Percentiles rank a stretch among this genome's conserved stretches.
These are phyloP conservation scores for Citropsis articulata DNA, from an alignment of 345 rosid genomes.

Conservation along the genomic window DNA sequence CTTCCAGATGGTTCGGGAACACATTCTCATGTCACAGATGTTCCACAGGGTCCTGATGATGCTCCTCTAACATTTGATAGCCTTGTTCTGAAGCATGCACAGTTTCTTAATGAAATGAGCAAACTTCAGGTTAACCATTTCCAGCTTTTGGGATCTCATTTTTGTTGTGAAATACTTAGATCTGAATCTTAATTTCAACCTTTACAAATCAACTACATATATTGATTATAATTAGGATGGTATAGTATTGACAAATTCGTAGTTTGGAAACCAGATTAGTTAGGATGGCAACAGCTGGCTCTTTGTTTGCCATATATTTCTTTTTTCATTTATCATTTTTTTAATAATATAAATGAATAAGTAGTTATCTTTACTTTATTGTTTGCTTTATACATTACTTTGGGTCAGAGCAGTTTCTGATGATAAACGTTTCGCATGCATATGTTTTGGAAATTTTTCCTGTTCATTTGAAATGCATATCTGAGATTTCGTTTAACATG, in stretches of 20 bases:
- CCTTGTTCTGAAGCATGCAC: slow-evolving; percentile 82
- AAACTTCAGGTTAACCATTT: slow-evolving; percentile 71
- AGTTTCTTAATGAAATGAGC: slow-evolving; percentile 79
- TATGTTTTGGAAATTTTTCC: background rate
- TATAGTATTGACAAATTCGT: background rate
- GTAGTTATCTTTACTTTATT: background rate
- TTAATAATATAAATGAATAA: background rate
- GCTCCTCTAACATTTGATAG: slow-evolving; percentile 72
- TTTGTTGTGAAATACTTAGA: background rate
- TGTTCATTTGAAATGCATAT: background rate
- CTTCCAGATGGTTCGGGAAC: slow-evolving; percentile 57
- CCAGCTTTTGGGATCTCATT: slow-evolving; percentile 6
- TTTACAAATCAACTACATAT: background rate
- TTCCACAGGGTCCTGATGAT: slow-evolving; percentile 68
- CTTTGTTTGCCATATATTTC: background rate
- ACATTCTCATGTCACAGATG: slow-evolving; percentile 55
- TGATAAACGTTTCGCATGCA: background rate
- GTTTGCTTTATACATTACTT: background rate
- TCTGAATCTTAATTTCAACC: background rate
- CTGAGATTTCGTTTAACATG: background rate
- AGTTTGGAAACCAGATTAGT: background rate
- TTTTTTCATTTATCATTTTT: background rate
- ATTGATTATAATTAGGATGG: background rate
- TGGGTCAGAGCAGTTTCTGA: background rate
- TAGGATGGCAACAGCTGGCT: background rate